Evolutionary conservation across 2,329 filamentous ascomycete species (phyloP), one percentile per base, ranked within the genome.

Genomic region (Aureobasidium uvarum): DNA sequence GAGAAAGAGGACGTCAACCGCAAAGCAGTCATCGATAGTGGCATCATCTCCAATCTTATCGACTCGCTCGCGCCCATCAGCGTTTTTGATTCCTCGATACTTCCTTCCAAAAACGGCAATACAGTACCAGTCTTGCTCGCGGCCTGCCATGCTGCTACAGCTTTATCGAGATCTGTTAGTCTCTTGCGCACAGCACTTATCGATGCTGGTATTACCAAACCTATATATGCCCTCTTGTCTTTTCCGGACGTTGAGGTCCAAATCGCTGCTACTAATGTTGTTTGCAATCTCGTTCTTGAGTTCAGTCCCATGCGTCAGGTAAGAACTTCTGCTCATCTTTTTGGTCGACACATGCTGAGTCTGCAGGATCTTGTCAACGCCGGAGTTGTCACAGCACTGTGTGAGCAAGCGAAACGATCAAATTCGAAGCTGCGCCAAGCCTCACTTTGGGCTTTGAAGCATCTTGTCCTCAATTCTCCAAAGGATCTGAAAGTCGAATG

Each of bases 381-480:
- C 5, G 91, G 91, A 7, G 85, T 95, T 1, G 83, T 96, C 69
- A 86, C 86, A 67, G 85, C 89, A 0, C 81, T 98, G 1, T 96
- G 92, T 72, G 86, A 90, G 70, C 91, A 96, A 74, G 92, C 93
- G 1, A 90, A 90, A 74, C 95, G 91, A 0, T 83, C 85, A 54
- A 90, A 94, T 72, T 85, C 89, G n/a, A 86, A 88, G 54, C 81
- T 98, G 62, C 86, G 92, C 28, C 82, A 96, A 31, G 92, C 95
- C 71, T 92, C 93, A 25, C 78, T 99, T 1, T 99, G 95, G 94
- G 92, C 92, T 6, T 80, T 99, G 66, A 98, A 98, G 74, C 92
- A 98, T 77, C 84, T 97, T 58, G 89, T 96, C 2, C 84, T 90
- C 68, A 87, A 86, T 25, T 86, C 90, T 6, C 84, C 84, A 20